Base-by-base conservation (phyloP, 345 rosid species). In the Iberis pinnata region DNA sequence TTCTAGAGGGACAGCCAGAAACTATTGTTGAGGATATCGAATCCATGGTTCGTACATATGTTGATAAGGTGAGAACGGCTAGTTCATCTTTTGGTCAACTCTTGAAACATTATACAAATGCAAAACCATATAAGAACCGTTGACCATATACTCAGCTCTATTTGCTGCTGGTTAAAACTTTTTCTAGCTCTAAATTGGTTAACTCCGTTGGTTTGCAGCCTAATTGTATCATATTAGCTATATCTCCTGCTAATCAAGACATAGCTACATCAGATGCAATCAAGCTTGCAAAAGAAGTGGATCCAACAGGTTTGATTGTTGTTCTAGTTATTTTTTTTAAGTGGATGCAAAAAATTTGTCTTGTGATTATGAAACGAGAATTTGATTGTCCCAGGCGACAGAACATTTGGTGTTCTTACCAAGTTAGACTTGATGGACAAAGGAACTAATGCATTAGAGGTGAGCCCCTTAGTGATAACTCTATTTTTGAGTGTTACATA, bases 231-330 rank as follows among this genome's bases (percentile, higher is more conserved):
- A 90, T 90, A 60, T 75, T 90, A 33, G 98, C 98, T 13, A 87
- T 87, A 75, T 80, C 98, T 51, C 98, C 98, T 36, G 98, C 98
- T 22, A 90, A 90, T 70, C 96, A 90, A 70, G 98, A 90, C 63
- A 82, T 90, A 14, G 98, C 98, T 4, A 87, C 98, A 10, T 90
- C 98, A 0, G 98, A 90, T 78, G 96, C 98, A 25, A 90, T 90
- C 56, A 87, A 84, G 62, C 86, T 87, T 32, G 73, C 93, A 0
- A 75, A 88, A 62, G 96, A 87, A 72, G 98, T 87, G 32, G 98
- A 90, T 76, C 92, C 96, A 43, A 12, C 83, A 42, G 98, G 98
- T 87, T 57, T 59, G 19, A 43, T 38, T 27, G 4, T 29, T 65
- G 12, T 19, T 48, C 13, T 60, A 24, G n/a, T n/a, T n/a, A n/a